These are phyloP conservation scores for Thielaviopsis euricoi DNA, from an alignment of 2,329 filamentous ascomycete genomes.

Conservation along the genomic window DNA sequence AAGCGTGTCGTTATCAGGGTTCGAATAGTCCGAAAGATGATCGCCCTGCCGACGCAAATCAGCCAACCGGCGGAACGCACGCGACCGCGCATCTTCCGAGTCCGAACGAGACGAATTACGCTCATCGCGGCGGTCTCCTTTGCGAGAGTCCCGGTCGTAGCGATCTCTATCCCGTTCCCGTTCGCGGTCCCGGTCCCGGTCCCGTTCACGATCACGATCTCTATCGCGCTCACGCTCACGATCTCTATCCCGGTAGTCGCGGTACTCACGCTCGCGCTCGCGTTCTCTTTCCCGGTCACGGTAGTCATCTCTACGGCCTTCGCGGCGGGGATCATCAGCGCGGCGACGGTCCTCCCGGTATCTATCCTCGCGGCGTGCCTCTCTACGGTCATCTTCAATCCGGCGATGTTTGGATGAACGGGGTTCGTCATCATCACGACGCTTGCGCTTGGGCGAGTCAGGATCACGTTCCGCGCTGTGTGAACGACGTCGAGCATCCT, in stretches of 20 bases:
- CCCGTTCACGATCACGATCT: slow-evolving; percentile 16
- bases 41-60: slow-evolving; percentile 30
- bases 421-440: slow-evolving; percentile 13
- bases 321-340: slow-evolving; percentile 16
- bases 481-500: slow-evolving; percentile 18
- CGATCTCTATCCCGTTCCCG: slow-evolving; percentile 23
- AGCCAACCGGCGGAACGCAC: slow-evolving; percentile 24
- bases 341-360: slow-evolving; percentile 13
- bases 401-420: slow-evolving; percentile 28
- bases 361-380: slow-evolving; percentile 14
- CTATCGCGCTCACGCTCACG: slow-evolving; percentile 13
- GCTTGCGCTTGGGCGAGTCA: slow-evolving; percentile 11
- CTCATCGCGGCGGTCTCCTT: slow-evolving; percentile 52
- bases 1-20: slow-evolving; percentile 28
- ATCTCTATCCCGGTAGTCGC: slow-evolving; percentile 14
- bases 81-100: slow-evolving; percentile 25
- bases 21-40: slow-evolving; percentile 29
- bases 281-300: slow-evolving; percentile 16
- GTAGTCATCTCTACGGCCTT: slow-evolving; percentile 20
- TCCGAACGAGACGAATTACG: slow-evolving; percentile 38
- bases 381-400: slow-evolving; percentile 23
- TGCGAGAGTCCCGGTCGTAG: slow-evolving; percentile 34
- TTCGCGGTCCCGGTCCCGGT: slow-evolving; percentile 23
- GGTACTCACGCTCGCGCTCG: slow-evolving; percentile 15
- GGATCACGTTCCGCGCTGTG: slow-evolving; percentile 23